These are phyloP conservation scores for Aspergillus latus DNA, from an alignment of 2,329 filamentous ascomycete genomes.

Conservation along the genomic window DNA sequence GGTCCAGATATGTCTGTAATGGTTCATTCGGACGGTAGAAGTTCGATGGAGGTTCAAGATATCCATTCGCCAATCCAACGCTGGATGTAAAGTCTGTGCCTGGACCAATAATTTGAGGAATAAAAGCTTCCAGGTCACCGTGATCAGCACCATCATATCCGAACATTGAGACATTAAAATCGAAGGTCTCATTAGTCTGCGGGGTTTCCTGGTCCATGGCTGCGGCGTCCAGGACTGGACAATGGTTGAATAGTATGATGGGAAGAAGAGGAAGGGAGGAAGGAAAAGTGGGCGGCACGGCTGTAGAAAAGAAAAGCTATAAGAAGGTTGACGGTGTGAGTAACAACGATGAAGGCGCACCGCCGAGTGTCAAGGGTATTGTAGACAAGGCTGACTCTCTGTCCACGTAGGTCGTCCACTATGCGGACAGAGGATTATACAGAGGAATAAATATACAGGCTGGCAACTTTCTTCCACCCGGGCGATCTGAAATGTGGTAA, in stretches of 20 bases:
- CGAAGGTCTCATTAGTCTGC: background rate
- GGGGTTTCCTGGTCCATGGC: background rate
- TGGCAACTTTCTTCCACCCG: background rate
- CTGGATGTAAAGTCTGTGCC: background rate
- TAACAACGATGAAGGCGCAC: background rate
- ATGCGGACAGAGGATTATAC: no score
- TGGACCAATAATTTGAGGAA: background rate
- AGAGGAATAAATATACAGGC: background rate
- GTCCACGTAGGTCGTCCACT: background rate
- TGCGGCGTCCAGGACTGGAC: background rate
- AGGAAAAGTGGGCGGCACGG: background rate
- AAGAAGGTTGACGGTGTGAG: background rate
- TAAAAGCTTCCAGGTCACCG: background rate
- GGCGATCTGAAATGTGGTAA: background rate
- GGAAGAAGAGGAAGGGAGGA: background rate
- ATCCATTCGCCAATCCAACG: background rate
- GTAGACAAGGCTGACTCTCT: background rate
- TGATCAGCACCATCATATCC: background rate
- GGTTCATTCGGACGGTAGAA: background rate
- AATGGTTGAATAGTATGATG: background rate
- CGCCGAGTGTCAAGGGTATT: background rate
- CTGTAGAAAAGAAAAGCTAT: background rate
- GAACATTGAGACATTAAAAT: background rate
- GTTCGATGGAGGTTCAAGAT: background rate
- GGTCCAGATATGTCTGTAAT: background rate